Evolutionary conservation across 2,329 filamentous ascomycete species (phyloP).

Genomic region (Alternaria gansuensis): DNA sequence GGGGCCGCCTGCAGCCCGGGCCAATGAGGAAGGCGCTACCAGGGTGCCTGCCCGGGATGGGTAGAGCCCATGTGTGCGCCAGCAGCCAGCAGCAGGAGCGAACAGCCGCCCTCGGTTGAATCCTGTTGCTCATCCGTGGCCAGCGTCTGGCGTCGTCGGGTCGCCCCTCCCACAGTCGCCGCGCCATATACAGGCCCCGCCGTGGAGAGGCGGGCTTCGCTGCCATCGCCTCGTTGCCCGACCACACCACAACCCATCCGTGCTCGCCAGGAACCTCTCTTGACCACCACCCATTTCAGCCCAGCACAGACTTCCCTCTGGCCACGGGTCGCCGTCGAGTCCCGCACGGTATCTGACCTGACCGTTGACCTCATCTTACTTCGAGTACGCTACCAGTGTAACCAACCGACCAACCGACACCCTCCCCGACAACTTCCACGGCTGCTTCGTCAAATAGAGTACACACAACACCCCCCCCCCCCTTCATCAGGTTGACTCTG

Average conservation of each 20-base stretch:
- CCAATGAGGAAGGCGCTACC: slow-evolving; percentile 27
- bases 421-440: slow-evolving; percentile 20
- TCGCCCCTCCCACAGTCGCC: slow-evolving; percentile 40
- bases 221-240: slow-evolving; percentile 23
- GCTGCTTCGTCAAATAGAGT: slow-evolving; percentile 26
- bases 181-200: slow-evolving; percentile 40
- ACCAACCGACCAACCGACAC: slow-evolving; percentile 36
- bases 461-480: background rate
- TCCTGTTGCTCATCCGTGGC: slow-evolving; percentile 40
- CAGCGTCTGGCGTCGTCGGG: slow-evolving; percentile 39
- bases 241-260: slow-evolving; percentile 12
- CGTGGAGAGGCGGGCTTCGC: slow-evolving; percentile 32
- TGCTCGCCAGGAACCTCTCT: background rate
- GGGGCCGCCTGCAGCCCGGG: slow-evolving; percentile 21
- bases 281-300: background rate
- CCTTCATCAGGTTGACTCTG: no score
- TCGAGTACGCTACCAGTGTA: slow-evolving; percentile 16
- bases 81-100: slow-evolving; percentile 36
- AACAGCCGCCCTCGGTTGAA: slow-evolving; percentile 44
- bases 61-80: slow-evolving; percentile 29
- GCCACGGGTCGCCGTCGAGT: slow-evolving; percentile 1
- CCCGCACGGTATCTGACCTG: background rate
- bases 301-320: slow-evolving; percentile 2
- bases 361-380: slow-evolving; percentile 6
- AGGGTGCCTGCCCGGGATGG: slow-evolving; percentile 20